Conservation (phyloP, 306 rosid species). For the Citrullus amarus region DNA sequence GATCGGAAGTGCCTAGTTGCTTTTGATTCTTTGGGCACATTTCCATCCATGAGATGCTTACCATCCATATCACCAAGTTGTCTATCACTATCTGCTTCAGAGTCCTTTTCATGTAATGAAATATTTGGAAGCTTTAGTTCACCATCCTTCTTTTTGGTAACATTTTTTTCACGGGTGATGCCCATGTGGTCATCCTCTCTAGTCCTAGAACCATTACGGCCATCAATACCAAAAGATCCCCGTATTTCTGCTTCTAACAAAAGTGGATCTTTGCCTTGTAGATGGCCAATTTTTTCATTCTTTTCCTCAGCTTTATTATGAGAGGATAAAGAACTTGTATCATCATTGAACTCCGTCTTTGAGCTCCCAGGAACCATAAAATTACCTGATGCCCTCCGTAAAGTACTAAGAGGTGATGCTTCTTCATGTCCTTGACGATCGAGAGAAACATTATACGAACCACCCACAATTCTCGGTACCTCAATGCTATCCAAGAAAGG, state of each 20-base stretch:
- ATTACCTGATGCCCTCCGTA: constrained; percentile 26
- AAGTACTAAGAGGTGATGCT: constrained; percentile 27
- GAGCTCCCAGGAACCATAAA: constrained; percentile 34
- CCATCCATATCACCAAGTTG: constrained; percentile 31
- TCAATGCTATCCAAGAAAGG: constrained; percentile 66
- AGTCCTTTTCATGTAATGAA: constrained; percentile 27
- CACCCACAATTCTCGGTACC: constrained; percentile 54
- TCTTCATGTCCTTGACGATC: constrained; percentile 35
- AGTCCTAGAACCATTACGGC: constrained; percentile 30
- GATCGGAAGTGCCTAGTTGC: constrained; percentile 41
- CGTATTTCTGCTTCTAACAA: constrained; percentile 43
- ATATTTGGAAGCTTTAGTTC: constrained; percentile 33
- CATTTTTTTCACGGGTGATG: constrained; percentile 18
- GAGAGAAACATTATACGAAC: constrained; percentile 44
- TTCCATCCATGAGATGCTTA: constrained; percentile 30
- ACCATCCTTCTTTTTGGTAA: constrained; percentile 14
- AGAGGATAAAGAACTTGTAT: constrained; percentile 69
- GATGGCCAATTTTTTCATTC: constrained; percentile 23
- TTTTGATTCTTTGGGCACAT: constrained; percentile 43
- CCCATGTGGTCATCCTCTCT: constrained; percentile 23
- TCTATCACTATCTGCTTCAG: constrained; percentile 32
- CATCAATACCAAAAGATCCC: constrained; percentile 31
- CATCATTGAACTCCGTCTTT: constrained; percentile 41
- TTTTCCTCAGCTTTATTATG: constrained; percentile 46
- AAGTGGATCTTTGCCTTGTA: constrained; percentile 33